These are phyloP conservation scores for Melampsora larici-populina DNA, from an alignment of 1,284 basidiomycete genomes.

Conservation along the genomic window DNA sequence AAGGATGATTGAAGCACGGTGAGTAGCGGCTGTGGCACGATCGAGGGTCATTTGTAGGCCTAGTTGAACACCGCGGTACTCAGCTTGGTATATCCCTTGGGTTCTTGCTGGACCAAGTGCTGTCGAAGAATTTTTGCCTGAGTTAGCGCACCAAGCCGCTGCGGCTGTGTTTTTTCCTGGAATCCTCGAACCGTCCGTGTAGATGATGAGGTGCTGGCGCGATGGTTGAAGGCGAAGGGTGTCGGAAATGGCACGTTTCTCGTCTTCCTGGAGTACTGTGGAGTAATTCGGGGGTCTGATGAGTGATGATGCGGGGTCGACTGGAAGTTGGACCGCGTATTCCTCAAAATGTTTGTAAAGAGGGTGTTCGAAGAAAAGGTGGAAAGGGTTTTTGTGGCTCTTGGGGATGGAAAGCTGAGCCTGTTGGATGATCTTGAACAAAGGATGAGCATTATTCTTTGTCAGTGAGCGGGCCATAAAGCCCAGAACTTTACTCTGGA, in stretches of 20 bases:
- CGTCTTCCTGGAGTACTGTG: background rate
- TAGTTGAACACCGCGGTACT: background rate
- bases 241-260: background rate
- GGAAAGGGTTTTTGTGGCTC: too few relatives aligned
- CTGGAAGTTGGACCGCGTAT: background rate
- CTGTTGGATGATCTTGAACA: background rate
- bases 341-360: too few relatives aligned
- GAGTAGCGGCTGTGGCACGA: background rate
- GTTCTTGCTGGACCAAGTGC: background rate
- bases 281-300: background rate
- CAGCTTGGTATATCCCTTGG: background rate
- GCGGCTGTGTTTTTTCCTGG: background rate
- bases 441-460: background rate
- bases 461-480: background rate
- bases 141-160: too few relatives aligned
- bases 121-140: too few relatives aligned
- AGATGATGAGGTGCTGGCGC: background rate
- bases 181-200: too few relatives aligned
- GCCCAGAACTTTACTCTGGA: background rate
- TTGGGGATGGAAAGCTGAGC: too few relatives aligned
- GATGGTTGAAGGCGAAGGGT: background rate
- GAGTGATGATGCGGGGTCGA: background rate
- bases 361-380: too few relatives aligned
- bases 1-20: background rate
- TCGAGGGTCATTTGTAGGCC: background rate